phyloP scores from a whole-genome alignment of 495 filamentous ascomycete genomes.

The Evernia prunastri region DNA sequence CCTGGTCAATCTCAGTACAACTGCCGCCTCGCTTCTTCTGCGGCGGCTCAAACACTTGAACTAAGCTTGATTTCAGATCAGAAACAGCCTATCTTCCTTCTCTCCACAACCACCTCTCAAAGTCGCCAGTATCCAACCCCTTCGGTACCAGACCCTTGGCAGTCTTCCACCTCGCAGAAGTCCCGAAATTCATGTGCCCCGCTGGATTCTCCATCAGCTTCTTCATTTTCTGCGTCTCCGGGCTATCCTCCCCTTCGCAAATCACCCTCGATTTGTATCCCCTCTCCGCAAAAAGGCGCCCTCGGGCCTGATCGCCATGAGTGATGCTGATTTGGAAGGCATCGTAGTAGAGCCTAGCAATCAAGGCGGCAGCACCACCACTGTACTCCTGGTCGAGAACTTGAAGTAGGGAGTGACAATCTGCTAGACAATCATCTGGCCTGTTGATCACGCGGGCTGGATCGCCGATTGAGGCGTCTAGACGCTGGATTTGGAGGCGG shows the following conservation, averaged over 20 bases:
- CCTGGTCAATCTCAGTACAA: too few species aligned
- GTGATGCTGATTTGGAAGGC: constrained; percentile 40
- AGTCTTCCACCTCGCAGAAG: constrained; percentile 35
- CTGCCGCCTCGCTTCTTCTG: too few species aligned
- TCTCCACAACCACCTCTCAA: constrained; percentile 44
- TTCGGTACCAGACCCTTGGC: constrained; percentile 28
- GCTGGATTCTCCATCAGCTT: constrained; percentile 32
- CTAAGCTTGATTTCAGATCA: too few species aligned
- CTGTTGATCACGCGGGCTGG: background rate
- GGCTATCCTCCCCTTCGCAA: constrained; percentile 35
- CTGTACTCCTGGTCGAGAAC: constrained; percentile 20
- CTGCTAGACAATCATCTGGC: background rate
- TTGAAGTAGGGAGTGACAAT: background rate
- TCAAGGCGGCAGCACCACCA: constrained; percentile 27
- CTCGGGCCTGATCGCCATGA: constrained; percentile 40
- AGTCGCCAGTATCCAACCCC: constrained; percentile 28
- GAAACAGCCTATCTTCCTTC: constrained; percentile 23
- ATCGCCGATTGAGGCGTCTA: background rate
- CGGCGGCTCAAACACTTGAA: too few species aligned
- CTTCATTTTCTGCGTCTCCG: constrained; percentile 29
- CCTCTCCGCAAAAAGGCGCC: constrained; percentile 40
- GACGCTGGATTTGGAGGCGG: background rate
- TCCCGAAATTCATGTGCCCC: constrained; percentile 28
- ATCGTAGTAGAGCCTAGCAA: constrained; percentile 36
- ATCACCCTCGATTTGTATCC: constrained; percentile 29